A percentile compares a stretch with the other conserved stretches of the same genome.
These are phyloP conservation scores for Didymella sp. DNA, from an alignment of 2,329 filamentous ascomycete species.

Conservation along the genomic window DNA sequence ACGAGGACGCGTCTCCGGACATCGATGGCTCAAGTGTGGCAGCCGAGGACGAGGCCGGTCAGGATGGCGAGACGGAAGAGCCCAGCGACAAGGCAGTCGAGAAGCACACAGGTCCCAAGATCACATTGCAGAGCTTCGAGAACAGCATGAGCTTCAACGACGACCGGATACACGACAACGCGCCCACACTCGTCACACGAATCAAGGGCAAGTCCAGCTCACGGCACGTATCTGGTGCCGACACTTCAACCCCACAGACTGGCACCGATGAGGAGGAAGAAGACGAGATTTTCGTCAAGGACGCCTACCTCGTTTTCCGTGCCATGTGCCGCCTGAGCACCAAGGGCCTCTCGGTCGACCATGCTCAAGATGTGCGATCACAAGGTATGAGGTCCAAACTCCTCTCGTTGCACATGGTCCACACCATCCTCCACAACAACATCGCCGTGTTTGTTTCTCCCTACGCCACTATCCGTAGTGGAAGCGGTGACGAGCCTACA, in stretches of 20 bases:
- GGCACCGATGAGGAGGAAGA: slow-evolving; percentile 70
- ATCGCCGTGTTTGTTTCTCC: slow-evolving; percentile 90
- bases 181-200: slow-evolving; percentile 70
- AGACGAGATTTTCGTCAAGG: slow-evolving; percentile 95
- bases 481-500: slow-evolving; percentile 84
- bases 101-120: slow-evolving; percentile 61
- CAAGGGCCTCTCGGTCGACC: slow-evolving; percentile 86
- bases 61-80: slow-evolving; percentile 45
- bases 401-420: slow-evolving; percentile 92
- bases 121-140: slow-evolving; percentile 73
- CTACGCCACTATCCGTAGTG: slow-evolving; percentile 88
- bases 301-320: slow-evolving; percentile 95
- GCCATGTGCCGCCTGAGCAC: slow-evolving; percentile 98
- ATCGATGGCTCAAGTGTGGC: slow-evolving; percentile 38
- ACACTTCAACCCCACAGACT: slow-evolving; percentile 45
- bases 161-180: slow-evolving; percentile 69
- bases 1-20: slow-evolving; percentile 33
- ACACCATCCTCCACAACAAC: slow-evolving; percentile 94
- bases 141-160: slow-evolving; percentile 71
- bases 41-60: slow-evolving; percentile 52
- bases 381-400: slow-evolving; percentile 98
- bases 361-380: slow-evolving; percentile 89
- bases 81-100: slow-evolving; percentile 55
- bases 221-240: slow-evolving; percentile 54
- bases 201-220: slow-evolving; percentile 57